A percentile compares a stretch with the other conserved stretches of the same genome.
Evolutionary conservation across 2,329 filamentous ascomycete genomes (phyloP).

Genomic region (Fonsecaea erecta): DNA sequence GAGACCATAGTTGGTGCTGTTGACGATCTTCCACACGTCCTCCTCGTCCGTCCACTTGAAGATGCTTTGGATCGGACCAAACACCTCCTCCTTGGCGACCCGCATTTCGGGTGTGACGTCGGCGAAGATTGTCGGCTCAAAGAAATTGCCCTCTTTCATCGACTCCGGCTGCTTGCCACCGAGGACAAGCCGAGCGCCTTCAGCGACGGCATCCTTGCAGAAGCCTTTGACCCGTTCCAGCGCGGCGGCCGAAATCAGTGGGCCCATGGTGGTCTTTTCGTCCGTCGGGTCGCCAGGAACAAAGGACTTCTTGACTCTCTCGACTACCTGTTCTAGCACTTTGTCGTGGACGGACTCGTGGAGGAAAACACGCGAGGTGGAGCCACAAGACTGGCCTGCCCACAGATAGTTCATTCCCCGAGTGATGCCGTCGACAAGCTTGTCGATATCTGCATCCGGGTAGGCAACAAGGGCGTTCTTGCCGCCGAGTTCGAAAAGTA

Average conservation of each 20-base stretch:
- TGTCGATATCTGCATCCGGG: slow-evolving; percentile 67
- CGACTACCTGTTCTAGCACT: slow-evolving; percentile 67
- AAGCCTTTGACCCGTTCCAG: slow-evolving; percentile 15
- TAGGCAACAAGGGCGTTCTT: slow-evolving; percentile 69
- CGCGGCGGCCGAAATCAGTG: slow-evolving; percentile 8
- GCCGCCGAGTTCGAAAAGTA: slow-evolving; percentile 67
- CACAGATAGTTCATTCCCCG: slow-evolving; percentile 44
- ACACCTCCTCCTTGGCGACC: slow-evolving; percentile 30
- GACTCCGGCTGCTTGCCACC: slow-evolving; percentile 7
- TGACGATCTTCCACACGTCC: slow-evolving; percentile 7
- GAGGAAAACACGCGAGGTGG: slow-evolving; percentile 67
- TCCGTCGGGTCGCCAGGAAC: slow-evolving; percentile 73
- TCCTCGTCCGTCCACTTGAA: slow-evolving; percentile 22
- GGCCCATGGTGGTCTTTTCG: slow-evolving; percentile 21
- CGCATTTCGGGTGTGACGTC: slow-evolving; percentile 24
- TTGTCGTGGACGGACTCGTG: slow-evolving; percentile 64
- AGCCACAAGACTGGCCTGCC: slow-evolving; percentile 62
- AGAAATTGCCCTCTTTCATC: slow-evolving; percentile 21
- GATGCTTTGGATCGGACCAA: slow-evolving; percentile 22
- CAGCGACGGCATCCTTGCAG: slow-evolving; percentile 24
- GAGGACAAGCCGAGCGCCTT: slow-evolving; percentile 15
- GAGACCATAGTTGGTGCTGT: slow-evolving; percentile 12
- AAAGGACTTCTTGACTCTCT: slow-evolving; percentile 59
- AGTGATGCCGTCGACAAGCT: slow-evolving; percentile 68
- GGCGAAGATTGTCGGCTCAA: slow-evolving; percentile 26